Percentiles rank a stretch among this genome's conserved stretches.
phyloP scores from a whole-genome alignment of 495 filamentous ascomycete species.

The Copromyces sp. region DNA sequence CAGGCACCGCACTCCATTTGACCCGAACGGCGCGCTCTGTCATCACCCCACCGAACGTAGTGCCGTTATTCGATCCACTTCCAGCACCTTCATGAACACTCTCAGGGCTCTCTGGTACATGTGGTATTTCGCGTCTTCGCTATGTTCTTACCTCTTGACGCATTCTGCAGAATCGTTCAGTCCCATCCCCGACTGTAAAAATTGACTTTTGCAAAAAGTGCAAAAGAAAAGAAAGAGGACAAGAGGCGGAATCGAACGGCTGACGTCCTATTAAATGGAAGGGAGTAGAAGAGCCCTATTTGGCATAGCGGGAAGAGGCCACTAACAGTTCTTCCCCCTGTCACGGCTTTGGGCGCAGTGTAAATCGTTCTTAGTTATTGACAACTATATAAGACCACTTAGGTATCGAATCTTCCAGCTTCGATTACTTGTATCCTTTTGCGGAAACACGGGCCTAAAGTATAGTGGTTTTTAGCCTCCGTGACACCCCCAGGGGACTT shows the following conservation, averaged over 20 bases:
- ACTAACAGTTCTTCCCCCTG: neutral
- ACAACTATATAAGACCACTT: too few species aligned
- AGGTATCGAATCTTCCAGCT: too few species aligned
- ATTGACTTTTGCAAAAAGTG: neutral
- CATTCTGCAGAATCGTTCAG: neutral
- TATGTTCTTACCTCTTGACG: neutral
- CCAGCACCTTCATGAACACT: neutral
- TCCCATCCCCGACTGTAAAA: neutral
- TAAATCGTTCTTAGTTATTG: too few species aligned
- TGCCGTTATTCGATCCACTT: neutral
- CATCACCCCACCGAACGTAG: neutral
- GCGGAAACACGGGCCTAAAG: too few species aligned
- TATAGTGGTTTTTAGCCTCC: too few species aligned
- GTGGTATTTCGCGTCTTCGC: neutral
- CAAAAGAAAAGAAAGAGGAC: neutral
- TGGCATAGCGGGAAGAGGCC: neutral
- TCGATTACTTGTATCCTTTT: too few species aligned
- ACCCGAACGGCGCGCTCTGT: neutral
- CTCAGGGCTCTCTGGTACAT: neutral
- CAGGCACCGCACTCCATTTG: neutral
- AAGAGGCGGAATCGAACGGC: neutral
- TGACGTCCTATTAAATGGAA: neutral
- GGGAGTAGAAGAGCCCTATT: neutral
- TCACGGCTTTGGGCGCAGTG: too few species aligned
- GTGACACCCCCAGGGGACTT: too few species aligned